Percentiles rank a stretch among this genome's conserved stretches.
Evolutionary conservation across 345 rosid genomes (phyloP).

Genomic region (Aegle marmelos): DNA sequence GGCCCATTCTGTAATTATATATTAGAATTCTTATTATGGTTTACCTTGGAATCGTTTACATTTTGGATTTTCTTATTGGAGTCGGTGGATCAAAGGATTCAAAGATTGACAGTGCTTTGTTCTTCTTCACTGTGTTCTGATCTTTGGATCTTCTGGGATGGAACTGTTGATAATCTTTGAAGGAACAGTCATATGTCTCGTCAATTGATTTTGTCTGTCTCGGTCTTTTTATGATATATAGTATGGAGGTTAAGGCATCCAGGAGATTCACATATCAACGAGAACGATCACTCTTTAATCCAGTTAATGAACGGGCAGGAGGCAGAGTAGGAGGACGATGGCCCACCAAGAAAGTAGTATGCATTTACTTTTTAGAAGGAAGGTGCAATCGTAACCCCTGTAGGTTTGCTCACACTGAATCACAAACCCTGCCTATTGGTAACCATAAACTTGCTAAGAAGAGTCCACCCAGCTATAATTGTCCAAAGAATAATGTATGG

Average conservation of each 20-base stretch:
- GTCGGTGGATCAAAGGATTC: neutral
- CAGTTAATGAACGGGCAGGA: neutral
- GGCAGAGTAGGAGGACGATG: neutral
- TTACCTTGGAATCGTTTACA: neutral
- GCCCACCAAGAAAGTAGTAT: neutral
- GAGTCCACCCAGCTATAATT: neutral
- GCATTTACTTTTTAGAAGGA: slow-evolving; percentile 19
- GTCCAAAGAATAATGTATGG: neutral
- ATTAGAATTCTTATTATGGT: neutral
- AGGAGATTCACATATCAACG: neutral
- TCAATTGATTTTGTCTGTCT: neutral
- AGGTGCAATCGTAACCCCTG: slow-evolving; percentile 39
- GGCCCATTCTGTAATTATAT: neutral
- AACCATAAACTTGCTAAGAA: neutral
- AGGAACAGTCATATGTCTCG: neutral
- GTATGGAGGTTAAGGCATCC: neutral
- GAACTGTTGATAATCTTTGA: neutral
- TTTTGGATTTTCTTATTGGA: neutral
- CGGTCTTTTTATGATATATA: neutral
- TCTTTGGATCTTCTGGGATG: neutral
- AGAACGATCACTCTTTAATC: neutral
- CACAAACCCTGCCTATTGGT: neutral
- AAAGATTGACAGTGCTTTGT: neutral
- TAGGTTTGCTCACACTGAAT: slow-evolving; percentile 9
- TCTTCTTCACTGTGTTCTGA: neutral